Evolutionary conservation across 2,329 filamentous ascomycete genomes (phyloP), one percentile per base, ranked within the genome.

Genomic region (Corinectria fuckeliana): DNA sequence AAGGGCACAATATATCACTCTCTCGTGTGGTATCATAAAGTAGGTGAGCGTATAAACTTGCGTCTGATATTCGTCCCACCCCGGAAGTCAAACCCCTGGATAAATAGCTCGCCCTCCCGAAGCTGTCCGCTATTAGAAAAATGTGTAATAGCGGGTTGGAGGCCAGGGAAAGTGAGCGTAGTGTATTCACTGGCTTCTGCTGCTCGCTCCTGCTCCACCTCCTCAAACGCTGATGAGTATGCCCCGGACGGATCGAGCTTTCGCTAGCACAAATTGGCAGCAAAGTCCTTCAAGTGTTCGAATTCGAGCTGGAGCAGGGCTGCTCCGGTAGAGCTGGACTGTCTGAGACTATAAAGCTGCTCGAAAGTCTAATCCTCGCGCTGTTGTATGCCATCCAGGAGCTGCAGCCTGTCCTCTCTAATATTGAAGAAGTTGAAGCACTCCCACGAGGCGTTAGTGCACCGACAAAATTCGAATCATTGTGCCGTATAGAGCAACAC

Each of bases 401-500:
- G 51, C 11, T 64, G 65, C 0, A 71, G 58, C 0, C 77, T 76
- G 0, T 81, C 72, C 0, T 66, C 14, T 0, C 52, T 13, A 2
- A 81, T 69, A 0, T 61, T 57, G 0, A 85, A 63, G 14, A 79
- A 82, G 0, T 80, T 63, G 0, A 77, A 69, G 58, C 85, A 71
- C 1, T 78, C 72, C 20, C 76, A 65, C 0, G 75, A 69, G 0
- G 85, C 83, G 50, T 89, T 78, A 1, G 75, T 79, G 1, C 87
- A 81, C 1, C 79, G 78, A 58, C 86, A 86, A 61, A 85, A 91
- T 60, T 90, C 85, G 0, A 76, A 70, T 0, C 88, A 87, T 67
- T 91, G 88, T 0, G 86, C 77, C 3, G 81, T 77, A 61, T 88
- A 87, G 0, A 91, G 75, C 0, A 82, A 78, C 47, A 84, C 82